Percentiles rank a stretch among this genome's conserved stretches.
Evolutionary conservation across 73 alveolate genomes (phyloP).

Genomic region (Paramecium octaurelia): DNA sequence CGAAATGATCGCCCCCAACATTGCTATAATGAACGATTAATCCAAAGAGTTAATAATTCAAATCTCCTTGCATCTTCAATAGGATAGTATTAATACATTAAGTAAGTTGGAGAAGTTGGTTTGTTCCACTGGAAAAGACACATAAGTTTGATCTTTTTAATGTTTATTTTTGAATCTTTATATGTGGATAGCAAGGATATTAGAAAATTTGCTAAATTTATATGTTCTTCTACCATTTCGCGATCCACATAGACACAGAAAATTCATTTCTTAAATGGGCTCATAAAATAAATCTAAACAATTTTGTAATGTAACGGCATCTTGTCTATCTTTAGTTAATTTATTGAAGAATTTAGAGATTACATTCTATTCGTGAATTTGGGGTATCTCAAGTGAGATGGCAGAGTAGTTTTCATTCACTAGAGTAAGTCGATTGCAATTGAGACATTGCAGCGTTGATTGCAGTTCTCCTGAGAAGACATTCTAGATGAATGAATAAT

Average conservation of each 20-base stretch:
- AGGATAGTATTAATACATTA: background rate
- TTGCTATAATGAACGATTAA: constrained; percentile 1
- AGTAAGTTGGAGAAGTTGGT: background rate
- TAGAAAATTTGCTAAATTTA: background rate
- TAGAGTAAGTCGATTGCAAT: background rate
- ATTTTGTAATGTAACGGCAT: background rate
- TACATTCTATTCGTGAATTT: background rate
- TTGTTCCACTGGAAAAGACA: background rate
- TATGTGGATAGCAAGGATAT: background rate
- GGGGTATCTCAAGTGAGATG: constrained; percentile 1
- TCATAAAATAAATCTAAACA: constrained; percentile 45
- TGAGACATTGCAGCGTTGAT: background rate
- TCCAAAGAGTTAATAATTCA: background rate
- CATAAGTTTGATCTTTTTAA: background rate
- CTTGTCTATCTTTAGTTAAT: background rate
- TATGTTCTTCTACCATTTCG: background rate
- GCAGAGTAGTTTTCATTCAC: background rate
- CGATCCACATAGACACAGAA: constrained; percentile 15
- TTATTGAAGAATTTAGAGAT: background rate
- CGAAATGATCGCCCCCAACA: constrained; percentile 34
- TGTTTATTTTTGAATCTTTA: background rate
- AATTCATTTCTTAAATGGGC: background rate
- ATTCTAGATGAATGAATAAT: constrained; percentile 27
- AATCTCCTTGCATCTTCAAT: background rate
- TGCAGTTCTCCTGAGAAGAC: constrained; percentile 14